Evolutionary conservation across 2,329 filamentous ascomycete genomes (phyloP).

Genomic region (Emergomyces orientalis): DNA sequence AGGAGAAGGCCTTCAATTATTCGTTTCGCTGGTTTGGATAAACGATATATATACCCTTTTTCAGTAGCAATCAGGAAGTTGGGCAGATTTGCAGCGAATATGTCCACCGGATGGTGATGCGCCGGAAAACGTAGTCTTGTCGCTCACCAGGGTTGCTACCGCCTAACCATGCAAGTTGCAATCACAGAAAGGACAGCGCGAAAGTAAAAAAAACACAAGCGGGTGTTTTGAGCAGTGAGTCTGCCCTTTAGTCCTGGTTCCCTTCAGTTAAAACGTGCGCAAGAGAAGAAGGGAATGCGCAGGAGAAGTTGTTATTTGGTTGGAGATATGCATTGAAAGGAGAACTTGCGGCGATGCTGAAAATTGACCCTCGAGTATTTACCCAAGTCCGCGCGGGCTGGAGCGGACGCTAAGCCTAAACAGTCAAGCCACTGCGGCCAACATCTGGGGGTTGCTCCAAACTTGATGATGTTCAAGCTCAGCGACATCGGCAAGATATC

Average conservation of each 20-base stretch:
- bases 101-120: background rate
- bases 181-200: background rate
- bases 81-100: background rate
- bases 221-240: background rate
- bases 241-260: background rate
- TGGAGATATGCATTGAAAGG: background rate
- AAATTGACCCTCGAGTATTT: background rate
- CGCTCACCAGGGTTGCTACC: background rate
- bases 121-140: background rate
- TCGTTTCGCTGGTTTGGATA: background rate
- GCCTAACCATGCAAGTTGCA: background rate
- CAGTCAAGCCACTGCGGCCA: too few species aligned
- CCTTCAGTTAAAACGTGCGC: background rate
- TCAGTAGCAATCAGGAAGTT: background rate
- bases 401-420: slow-evolving; percentile 1
- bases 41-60: background rate
- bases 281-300: background rate
- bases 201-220: background rate
- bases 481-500: background rate
- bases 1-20: background rate
- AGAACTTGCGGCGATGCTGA: background rate
- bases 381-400: background rate
- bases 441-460: too few species aligned
- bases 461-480: background rate
- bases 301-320: background rate